Base-by-base conservation (phyloP, 352 stramenopile genomes). In the Phytophthora macrochlamydospora region DNA sequence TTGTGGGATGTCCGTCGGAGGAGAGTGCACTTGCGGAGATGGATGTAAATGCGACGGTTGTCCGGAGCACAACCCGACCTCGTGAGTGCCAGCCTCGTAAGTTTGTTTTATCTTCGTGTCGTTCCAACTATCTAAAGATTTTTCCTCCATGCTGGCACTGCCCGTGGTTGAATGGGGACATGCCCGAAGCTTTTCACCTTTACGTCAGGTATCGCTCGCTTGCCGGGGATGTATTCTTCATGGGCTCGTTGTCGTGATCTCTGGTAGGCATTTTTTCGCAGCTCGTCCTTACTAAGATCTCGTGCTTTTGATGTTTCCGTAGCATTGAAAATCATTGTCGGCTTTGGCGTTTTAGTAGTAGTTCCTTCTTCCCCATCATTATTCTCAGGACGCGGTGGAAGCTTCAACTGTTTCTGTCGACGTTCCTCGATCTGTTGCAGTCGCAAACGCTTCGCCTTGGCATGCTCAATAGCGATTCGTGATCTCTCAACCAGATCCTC, bases 1-100 rank as follows among this genome's bases (percentile, higher is more conserved):
- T 0, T 95, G 87, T 49, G 87, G 79, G 3, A 95, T 95, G 87
- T 75, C 77, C 1, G 87, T 71, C 69, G 87, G 87, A 5, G 81
- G 83, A 45, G 85, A 95, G 53, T 95, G 87, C 56, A 94, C 80
- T 0, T 95, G 87, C 18, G 87, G 84, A 7, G 85, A 93, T 61
- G 75, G 69, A 35, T 95, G 87, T 59, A 90, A 91, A 50, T 95
- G 85, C 59, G 71, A 65, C 18, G 87, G 87, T 12, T 95, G 87
- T 67, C 85, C 87, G 24, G 62, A 87, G 59, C 87, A 95, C 64
- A 93, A 95, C 48, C 87, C 87, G 8, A 65, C 4, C 8, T 62
- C 72, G 11, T 76, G 56, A 75, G 8, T n/a, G 28, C 40, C 14
- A 0, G 28, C 18, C 18, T 24, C 11, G 45, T 42, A 28, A 35